These are phyloP conservation scores for Geranium rotundifolium DNA, from an alignment of 345 rosid species.

Conservation along the genomic window DNA sequence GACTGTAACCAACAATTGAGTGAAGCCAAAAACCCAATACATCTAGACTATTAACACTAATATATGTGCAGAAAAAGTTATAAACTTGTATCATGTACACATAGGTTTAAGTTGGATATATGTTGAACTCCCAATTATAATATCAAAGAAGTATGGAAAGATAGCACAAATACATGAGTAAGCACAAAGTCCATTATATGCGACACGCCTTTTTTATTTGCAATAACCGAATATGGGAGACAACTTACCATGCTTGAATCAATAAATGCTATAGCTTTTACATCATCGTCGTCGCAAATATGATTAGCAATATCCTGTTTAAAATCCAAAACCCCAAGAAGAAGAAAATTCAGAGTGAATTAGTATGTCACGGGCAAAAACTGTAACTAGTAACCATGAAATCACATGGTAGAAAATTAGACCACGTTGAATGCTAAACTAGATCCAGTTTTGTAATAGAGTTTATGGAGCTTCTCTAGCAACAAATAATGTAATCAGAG, in stretches of 20 bases:
- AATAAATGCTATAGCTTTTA: slow-evolving; percentile 79
- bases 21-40: too few species aligned
- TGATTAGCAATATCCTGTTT: slow-evolving; percentile 72
- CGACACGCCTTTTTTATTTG: slow-evolving; percentile 22
- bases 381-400: not conserved
- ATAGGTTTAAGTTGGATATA: not conserved
- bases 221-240: not conserved
- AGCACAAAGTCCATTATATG: not conserved
- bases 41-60: too few species aligned
- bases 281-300: slow-evolving; percentile 71
- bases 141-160: not conserved
- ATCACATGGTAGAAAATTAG: not conserved
- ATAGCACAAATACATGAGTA: not conserved
- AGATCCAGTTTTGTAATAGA: not conserved
- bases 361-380: not conserved
- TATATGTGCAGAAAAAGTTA: too few species aligned
- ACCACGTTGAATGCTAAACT: not conserved
- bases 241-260: slow-evolving; percentile 75
- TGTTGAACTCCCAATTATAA: not conserved
- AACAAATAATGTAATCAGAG: not conserved
- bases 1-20: not conserved
- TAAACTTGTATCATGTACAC: not conserved
- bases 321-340: not conserved
- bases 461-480: not conserved
- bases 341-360: not conserved